Conservation (phyloP, 2,329 filamentous ascomycete species). For the Venturia effusa region DNA sequence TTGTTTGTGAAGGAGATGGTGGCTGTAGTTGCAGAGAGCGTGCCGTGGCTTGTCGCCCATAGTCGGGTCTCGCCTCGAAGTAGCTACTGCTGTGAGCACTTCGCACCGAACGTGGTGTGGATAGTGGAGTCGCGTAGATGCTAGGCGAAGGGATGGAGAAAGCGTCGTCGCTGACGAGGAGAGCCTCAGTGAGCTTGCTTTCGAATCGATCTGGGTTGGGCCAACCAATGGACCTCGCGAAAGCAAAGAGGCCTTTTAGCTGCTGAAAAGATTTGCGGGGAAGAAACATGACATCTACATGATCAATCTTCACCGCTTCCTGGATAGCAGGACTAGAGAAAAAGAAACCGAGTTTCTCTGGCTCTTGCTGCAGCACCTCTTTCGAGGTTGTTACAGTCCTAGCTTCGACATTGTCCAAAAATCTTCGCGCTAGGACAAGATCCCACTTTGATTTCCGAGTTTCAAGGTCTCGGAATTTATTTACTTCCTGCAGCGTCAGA, state of each 20-base stretch:
- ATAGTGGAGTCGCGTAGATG: conserved; percentile 27
- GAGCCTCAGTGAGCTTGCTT: conserved; percentile 27
- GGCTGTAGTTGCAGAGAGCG: conserved; percentile 14
- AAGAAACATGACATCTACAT: conserved; percentile 18
- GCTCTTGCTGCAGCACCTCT: background rate
- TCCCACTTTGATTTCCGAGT: conserved; percentile 47
- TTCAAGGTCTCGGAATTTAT: conserved; percentile 34
- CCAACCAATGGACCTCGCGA: conserved; percentile 41
- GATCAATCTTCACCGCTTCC: conserved; percentile 8
- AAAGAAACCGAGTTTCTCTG: conserved; percentile 14
- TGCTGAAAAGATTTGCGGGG: conserved; percentile 31
- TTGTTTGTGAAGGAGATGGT: conserved; percentile 5
- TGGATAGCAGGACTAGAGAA: conserved; percentile 17
- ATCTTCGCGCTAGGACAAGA: conserved; percentile 40
- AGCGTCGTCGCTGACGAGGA: conserved; percentile 18
- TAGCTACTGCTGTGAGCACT: conserved; percentile 21
- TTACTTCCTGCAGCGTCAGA: conserved; percentile 33
- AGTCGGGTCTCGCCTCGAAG: conserved; percentile 20
- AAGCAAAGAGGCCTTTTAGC: conserved; percentile 38
- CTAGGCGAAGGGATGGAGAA: conserved; percentile 16
- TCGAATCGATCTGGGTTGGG: conserved; percentile 31
- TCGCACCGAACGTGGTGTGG: conserved; percentile 23
- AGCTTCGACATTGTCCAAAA: conserved; percentile 38
- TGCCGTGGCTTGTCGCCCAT: conserved; percentile 19
- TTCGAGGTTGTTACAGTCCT: conserved; percentile 2